Evolutionary conservation across 805 yeast species (phyloP).

Genomic region (Wickerhamiella cacticola): DNA sequence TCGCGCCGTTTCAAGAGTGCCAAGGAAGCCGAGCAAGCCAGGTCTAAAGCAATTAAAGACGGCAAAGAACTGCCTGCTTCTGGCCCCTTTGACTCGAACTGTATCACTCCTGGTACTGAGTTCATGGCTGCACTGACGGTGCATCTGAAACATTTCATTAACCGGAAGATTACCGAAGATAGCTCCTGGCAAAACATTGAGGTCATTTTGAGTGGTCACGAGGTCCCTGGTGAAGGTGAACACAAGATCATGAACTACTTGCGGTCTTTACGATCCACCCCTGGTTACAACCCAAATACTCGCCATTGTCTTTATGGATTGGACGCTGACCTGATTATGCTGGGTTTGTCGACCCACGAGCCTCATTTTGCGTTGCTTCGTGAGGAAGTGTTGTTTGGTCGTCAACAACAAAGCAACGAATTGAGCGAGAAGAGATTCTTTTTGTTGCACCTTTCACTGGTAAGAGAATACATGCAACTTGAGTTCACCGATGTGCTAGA

Average conservation of each 20-base stretch:
- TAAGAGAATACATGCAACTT: conserved; percentile 80
- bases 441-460: conserved; percentile 70
- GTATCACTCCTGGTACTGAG: conserved; percentile 95
- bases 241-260: conserved; percentile 93
- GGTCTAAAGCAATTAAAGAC: conserved; percentile 56
- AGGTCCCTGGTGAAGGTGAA: conserved; percentile 98
- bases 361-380: conserved; percentile 91
- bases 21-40: conserved; percentile 72
- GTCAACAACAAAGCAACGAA: conserved; percentile 32
- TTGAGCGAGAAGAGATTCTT: conserved; percentile 71
- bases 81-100: conserved; percentile 79
- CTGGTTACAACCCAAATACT: conserved; percentile 60
- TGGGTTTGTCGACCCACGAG: conserved; percentile 83
- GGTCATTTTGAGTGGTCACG: conserved; percentile 79
- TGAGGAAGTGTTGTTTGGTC: conserved; percentile 90
- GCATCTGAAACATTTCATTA: conserved; percentile 75
- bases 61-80: conserved; percentile 72
- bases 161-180: conserved; percentile 77
- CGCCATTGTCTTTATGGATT: conserved; percentile 92
- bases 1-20: conserved; percentile 92
- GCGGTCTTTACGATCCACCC: conserved; percentile 62
- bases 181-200: conserved; percentile 71
- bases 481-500: conserved; percentile 61
- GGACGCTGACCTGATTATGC: conserved; percentile 91
- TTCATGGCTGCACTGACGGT: conserved; percentile 82